These are phyloP conservation scores for Podaxis sp. DNA, from an alignment of 768 basidiomycete species.

Conservation along the genomic window DNA sequence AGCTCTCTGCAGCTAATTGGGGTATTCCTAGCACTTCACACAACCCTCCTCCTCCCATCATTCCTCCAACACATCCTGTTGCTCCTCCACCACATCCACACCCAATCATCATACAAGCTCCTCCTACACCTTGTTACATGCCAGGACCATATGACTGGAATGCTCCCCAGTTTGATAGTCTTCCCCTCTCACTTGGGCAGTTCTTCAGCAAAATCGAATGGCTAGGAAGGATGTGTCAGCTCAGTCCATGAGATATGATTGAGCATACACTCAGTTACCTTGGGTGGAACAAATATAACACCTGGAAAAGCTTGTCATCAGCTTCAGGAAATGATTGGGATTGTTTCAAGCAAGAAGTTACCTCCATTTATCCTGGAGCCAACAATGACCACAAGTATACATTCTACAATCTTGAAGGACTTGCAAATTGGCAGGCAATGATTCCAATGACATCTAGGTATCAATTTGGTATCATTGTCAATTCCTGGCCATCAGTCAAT, in stretches of 20 bases:
- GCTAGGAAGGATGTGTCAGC: neutral
- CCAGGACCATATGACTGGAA: neutral
- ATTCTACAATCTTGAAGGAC: neutral
- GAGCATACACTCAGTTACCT: neutral
- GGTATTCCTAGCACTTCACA: too few relatives aligned
- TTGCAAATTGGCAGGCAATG: neutral
- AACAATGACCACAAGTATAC: neutral
- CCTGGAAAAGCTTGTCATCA: neutral
- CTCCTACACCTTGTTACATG: neutral
- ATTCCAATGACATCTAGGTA: neutral
- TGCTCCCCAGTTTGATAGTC: neutral
- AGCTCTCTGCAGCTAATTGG: too few relatives aligned
- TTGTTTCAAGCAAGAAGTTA: neutral
- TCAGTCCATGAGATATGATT: neutral
- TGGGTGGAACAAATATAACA: neutral
- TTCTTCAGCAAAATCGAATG: neutral
- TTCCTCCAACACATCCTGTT: too few relatives aligned
- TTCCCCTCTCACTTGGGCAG: neutral
- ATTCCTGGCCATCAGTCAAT: neutral
- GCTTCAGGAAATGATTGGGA: neutral
- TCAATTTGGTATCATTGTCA: conserved; percentile 11
- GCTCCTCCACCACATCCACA: too few relatives aligned
- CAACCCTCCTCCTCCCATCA: too few relatives aligned
- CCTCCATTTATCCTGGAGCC: neutral
- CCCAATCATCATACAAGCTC: too few relatives aligned